These are phyloP conservation scores for Elaeagnus macrophylla DNA, from an alignment of 306 rosid species.

Conservation along the genomic window DNA sequence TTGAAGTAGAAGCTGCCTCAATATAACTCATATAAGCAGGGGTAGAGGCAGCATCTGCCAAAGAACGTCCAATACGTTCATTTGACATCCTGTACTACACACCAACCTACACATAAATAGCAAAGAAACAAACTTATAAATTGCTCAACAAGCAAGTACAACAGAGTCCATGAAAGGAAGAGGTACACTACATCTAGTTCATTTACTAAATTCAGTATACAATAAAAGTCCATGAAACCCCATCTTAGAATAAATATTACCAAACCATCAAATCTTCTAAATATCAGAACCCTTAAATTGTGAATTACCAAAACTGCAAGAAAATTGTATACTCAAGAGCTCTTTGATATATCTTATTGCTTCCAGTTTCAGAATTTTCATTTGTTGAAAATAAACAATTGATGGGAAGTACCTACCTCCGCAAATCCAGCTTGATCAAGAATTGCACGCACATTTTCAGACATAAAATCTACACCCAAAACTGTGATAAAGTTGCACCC, in stretches of 20 bases:
- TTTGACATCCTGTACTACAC: conserved; percentile 85
- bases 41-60: conserved; percentile 90
- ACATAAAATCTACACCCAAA: conserved; percentile 95
- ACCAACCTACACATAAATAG: conserved; percentile 54
- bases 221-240: background rate
- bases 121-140: conserved; percentile 18
- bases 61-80: conserved; percentile 82
- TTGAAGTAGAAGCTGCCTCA: conserved; percentile 54
- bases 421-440: conserved; percentile 93
- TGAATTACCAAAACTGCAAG: background rate
- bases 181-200: conserved; percentile 14
- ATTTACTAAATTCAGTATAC: conserved; percentile 6
- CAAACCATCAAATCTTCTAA: conserved; percentile 1
- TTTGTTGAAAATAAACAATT: conserved; percentile 2
- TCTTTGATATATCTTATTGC: conserved; percentile 1
- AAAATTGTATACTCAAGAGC: background rate
- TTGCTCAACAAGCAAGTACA: conserved; percentile 1
- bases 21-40: conserved; percentile 78
- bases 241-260: background rate
- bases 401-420: conserved; percentile 38
- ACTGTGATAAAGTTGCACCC: conserved; percentile 83
- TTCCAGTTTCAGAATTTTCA: background rate
- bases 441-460: conserved; percentile 93
- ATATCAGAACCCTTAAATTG: background rate
- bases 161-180: conserved; percentile 5